Evolutionary conservation across 257 asterid species (phyloP), one percentile per base, ranked within the genome.

Genomic region (Plantago elongata): DNA sequence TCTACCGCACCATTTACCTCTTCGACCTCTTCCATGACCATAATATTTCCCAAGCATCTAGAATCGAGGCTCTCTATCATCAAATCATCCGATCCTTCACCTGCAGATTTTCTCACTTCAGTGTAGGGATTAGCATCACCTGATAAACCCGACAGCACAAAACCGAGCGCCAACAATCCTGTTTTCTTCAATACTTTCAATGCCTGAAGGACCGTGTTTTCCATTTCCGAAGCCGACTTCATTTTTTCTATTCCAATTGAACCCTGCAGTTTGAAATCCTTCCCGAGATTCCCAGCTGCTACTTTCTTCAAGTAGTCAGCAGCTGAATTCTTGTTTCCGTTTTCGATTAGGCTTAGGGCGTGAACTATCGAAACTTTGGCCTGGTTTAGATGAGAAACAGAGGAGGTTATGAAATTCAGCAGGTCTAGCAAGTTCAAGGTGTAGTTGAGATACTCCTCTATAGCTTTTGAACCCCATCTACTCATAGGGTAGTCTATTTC

Each of bases 401-500:
- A 77, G 57, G 87, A 79, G 71, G 61, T 75, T 0, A 84, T 70
- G 13, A 74, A 67, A 60, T 89, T 89, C 0, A 81, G 65, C 17
- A 78, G 44, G 49, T 79, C 81, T 40, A 84, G 71, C 46, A 73
- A 54, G 72, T 57, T 70, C 49, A 83, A 61, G 62, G 68, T 80
- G 71, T 78, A 73, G 17, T 63, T 69, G 66, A 82, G 77, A 52
- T 80, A 89, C 22, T 77, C 83, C 9, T 82, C 80, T 4, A 73
- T 57, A 62, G 72, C 73, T 43, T 43, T 49, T 3, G 52, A 52
- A 3, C 83, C 79, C 97, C 87, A 86, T 61, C 42, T 69, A 44
- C 16, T 63, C 76, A 75, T 75, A 11, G 91, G 95, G 48, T 76
- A 68, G 69, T 86, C 90, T 44, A 84, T 56, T 50, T 77, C 79